Base-by-base conservation (phyloP, 306 rosid species). In the Lupinus albus region DNA sequence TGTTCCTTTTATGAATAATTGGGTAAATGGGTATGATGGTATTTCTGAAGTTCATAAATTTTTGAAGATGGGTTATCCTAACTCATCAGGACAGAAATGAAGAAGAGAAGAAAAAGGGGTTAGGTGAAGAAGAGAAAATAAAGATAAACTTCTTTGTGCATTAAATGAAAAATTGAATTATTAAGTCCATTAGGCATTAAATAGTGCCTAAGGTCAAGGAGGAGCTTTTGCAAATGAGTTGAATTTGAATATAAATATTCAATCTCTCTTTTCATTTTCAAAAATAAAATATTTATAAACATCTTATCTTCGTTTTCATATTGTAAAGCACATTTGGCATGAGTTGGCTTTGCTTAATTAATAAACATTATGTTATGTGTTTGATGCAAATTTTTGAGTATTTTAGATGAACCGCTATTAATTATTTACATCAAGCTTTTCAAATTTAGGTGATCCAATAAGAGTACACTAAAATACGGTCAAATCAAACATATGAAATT, bases 301-400 rank as follows among this genome's bases (percentile, higher is more conserved):
- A 62, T 57, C 41, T n/a, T 17, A 73, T 55, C 59, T 7, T 5
- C 7, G 13, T 46, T 56, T 25, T 74, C 7, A 4, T 74, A 57
- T 52, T 76, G 36, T 44, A 69, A 52, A 61, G 45, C 50, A 69
- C 76, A 60, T 60, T 61, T 18, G 76, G 28, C 71, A 69, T 13
- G 70, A 13, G 61, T 62, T 69, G 71, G 68, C 67, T n/a, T n/a
- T 35, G 25, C 54, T 61, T 8, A 52, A 61, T 67, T 5, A 55
- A 36, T 25, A 25, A 25, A 25, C 30, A 25, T 25, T 25, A 25
- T 25, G 30, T 25, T 25, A 25, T 25, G 4, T 25, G 30, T 25
- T 25, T 25, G 3, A 25, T 25, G 30, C 30, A 25, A 25, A 59
- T 59, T 32, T 35, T 25, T 75, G 47, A 17, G 18, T 68, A 45